phyloP scores from a whole-genome alignment of 306 rosid genomes.

The Inga leiocalycina region DNA sequence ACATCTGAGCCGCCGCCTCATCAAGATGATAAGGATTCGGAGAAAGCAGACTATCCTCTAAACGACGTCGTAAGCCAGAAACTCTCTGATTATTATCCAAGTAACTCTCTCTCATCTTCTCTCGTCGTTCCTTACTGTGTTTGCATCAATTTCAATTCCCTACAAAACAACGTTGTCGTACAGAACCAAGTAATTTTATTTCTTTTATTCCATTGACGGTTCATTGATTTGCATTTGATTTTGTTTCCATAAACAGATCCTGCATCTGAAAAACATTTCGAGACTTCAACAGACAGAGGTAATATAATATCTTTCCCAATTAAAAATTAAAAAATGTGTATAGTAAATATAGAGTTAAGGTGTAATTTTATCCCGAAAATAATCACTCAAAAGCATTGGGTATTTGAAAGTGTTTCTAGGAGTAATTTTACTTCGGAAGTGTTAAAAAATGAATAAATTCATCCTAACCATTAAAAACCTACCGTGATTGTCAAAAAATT shows the following conservation, averaged over 20 bases:
- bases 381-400: too few relatives aligned
- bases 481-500: too few relatives aligned
- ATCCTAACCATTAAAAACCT: too few relatives aligned
- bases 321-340: too few relatives aligned
- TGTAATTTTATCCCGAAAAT: too few relatives aligned
- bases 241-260: background rate
- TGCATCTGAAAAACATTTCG: background rate
- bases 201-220: too few relatives aligned
- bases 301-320: background rate
- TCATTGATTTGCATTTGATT: too few relatives aligned
- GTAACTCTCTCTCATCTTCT: background rate
- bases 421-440: too few relatives aligned
- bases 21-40: background rate
- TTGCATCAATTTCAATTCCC: background rate
- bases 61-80: background rate
- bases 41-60: background rate
- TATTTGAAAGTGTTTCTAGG: too few relatives aligned
- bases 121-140: background rate
- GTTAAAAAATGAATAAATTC: too few relatives aligned
- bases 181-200: background rate
- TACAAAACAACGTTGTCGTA: background rate
- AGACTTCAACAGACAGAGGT: background rate
- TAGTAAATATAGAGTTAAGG: too few relatives aligned
- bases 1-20: background rate
- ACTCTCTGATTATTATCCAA: background rate